Percentiles rank a stretch among this genome's conserved stretches.
phyloP scores from a whole-genome alignment of 1,284 basidiomycete species.

The Sphagnurus paluster region DNA sequence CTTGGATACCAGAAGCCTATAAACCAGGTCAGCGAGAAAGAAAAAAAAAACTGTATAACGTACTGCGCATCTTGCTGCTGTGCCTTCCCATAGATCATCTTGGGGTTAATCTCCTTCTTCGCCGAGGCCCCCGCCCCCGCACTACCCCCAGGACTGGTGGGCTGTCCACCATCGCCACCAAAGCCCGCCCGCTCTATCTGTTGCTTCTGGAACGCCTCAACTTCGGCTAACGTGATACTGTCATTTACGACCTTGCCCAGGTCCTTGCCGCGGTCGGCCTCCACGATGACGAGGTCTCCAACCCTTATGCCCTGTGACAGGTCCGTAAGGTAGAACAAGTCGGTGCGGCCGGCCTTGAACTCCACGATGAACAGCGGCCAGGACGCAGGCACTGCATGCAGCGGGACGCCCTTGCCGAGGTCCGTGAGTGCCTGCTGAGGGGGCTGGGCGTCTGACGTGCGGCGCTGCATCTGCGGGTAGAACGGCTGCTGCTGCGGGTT shows the following conservation, averaged over 20 bases:
- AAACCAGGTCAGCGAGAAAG: slow-evolving; percentile 6
- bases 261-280: slow-evolving; percentile 95
- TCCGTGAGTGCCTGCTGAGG: slow-evolving; percentile 51
- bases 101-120: slow-evolving; percentile 93
- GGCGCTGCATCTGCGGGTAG: slow-evolving; percentile 43
- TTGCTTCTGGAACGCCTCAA: slow-evolving; percentile 85
- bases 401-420: slow-evolving; percentile 87
- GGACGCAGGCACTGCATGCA: slow-evolving; percentile 77
- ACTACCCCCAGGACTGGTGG: slow-evolving; percentile 58
- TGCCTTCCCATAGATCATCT: slow-evolving; percentile 97
- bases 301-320: slow-evolving; percentile 61
- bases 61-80: slow-evolving; percentile 82
- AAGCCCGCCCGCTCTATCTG: slow-evolving; percentile 46
- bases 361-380: slow-evolving; percentile 96
- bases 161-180: slow-evolving; percentile 43
- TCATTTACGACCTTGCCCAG: slow-evolving; percentile 90
- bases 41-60: slow-evolving; percentile 31
- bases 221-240: slow-evolving; percentile 87
- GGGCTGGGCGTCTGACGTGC: slow-evolving; percentile 50
- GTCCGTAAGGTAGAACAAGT: slow-evolving; percentile 88
- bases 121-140: slow-evolving; percentile 27
- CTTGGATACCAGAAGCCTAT: slow-evolving; percentile 75
- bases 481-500: slow-evolving; percentile 45
- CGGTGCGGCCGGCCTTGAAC: slow-evolving; percentile 96
- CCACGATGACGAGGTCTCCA: slow-evolving; percentile 94